Evolutionary conservation across 306 rosid species (phyloP).

Genomic region (Vigna angularis): DNA sequence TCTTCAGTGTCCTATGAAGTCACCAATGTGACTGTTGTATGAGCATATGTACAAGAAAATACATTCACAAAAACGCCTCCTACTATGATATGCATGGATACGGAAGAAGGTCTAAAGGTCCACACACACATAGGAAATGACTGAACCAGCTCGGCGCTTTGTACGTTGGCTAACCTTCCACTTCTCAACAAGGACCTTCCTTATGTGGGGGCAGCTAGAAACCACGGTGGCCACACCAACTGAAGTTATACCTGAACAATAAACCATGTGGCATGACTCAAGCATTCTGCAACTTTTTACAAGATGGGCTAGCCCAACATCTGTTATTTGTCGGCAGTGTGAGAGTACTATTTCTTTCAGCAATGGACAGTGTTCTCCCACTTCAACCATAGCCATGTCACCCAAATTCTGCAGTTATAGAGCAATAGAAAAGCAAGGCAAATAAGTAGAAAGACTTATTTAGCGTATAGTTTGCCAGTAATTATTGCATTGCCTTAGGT

Average conservation of each 20-base stretch:
- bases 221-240: slow-evolving; percentile 89
- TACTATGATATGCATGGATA: slow-evolving; percentile 11
- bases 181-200: slow-evolving; percentile 93
- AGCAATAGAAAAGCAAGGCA: background rate
- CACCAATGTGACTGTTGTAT: slow-evolving; percentile 10
- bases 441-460: background rate
- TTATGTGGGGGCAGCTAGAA: slow-evolving; percentile 82
- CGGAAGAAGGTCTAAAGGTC: slow-evolving; percentile 59
- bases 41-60: slow-evolving; percentile 35
- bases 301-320: slow-evolving; percentile 80
- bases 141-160: slow-evolving; percentile 79
- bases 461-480: background rate
- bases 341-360: slow-evolving; percentile 82
- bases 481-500: slow-evolving; percentile 3
- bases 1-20: slow-evolving; percentile 17
- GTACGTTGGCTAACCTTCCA: slow-evolving; percentile 95
- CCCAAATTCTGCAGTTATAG: slow-evolving; percentile 73
- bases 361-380: slow-evolving; percentile 87
- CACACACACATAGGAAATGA: slow-evolving; percentile 81
- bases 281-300: slow-evolving; percentile 72
- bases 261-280: slow-evolving; percentile 92
- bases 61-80: slow-evolving; percentile 32
- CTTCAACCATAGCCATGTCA: slow-evolving; percentile 83
- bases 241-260: slow-evolving; percentile 81
- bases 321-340: slow-evolving; percentile 92